Evolutionary conservation across 2,329 filamentous ascomycete species (phyloP), one percentile per base, ranked within the genome.

Genomic region (Scedosporium boydii): DNA sequence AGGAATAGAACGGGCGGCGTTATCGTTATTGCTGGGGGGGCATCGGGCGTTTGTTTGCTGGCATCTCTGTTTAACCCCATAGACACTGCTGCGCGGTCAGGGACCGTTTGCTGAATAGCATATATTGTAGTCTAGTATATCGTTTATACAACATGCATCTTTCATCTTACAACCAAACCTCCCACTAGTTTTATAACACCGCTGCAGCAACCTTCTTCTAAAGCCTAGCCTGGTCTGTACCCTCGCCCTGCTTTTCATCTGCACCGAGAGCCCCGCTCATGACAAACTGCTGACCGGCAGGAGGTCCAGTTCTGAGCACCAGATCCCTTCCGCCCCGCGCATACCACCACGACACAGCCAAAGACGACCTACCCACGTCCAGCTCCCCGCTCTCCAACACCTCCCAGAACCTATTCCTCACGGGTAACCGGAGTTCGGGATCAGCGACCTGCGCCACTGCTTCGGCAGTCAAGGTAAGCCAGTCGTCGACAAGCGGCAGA

Each of bases 301-400:
- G 57, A 23, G 64, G 16, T 12, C 65, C 65, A 65, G 68, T 67
- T 67, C 72, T 64, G 57, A 81, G 64, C 6, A 84, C 75, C 65
- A 82, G 69, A 65, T 81, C 82, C 72, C 72, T 84, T 76, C 75
- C 83, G 6, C 82, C 82, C 42, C 74, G 74, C 12, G 79, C 81
- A 10, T 86, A 89, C 93, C 93, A 96, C 93, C 93, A 97, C 2
- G 85, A 84, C 18, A 96, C 89, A 58, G 88, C 91, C 38, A 89
- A 81, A 48, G 87, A 85, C 6, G 90, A 88, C 64, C 91, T 82
- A 71, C 96, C 90, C 26, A 96, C 87, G 73, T 96, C 92, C 85
- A 96, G 89, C 76, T 96, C 91, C 3, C 91, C 91, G 67, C 83
- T 87, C 48, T 87, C 87, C 9, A 96, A 75, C 2, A 91, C 82